These are phyloP conservation scores for Colletotrichum tropicale DNA, from an alignment of 2,329 filamentous ascomycete species.

Conservation along the genomic window DNA sequence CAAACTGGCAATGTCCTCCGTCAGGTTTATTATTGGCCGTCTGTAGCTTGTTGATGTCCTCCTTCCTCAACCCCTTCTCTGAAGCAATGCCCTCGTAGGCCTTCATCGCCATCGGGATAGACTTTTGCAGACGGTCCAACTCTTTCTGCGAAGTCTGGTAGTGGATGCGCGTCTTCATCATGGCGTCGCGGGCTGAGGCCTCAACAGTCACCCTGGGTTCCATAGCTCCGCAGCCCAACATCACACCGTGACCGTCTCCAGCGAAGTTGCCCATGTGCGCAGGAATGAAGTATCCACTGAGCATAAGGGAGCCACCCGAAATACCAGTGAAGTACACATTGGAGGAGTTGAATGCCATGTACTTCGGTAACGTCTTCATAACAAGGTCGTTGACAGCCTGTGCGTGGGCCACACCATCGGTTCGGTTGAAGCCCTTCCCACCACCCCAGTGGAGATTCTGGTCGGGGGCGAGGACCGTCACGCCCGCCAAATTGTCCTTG, in stretches of 20 bases:
- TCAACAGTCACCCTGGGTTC: conserved; percentile 57
- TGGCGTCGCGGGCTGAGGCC: conserved; percentile 40
- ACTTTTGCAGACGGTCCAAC: conserved; percentile 48
- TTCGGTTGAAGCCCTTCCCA: conserved; percentile 52
- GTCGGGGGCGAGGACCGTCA: conserved; percentile 58
- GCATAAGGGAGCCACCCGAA: conserved; percentile 56
- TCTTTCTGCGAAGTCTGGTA: conserved; percentile 62
- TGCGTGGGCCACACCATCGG: conserved; percentile 59
- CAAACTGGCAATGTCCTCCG: conserved; percentile 64
- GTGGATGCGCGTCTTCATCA: conserved; percentile 54
- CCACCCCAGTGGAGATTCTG: conserved; percentile 63
- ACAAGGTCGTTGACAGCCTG: conserved; percentile 61
- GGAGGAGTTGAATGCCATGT: conserved; percentile 56
- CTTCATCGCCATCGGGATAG: conserved; percentile 52
- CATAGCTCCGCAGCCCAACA: conserved; percentile 61
- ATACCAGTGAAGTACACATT: conserved; percentile 64
- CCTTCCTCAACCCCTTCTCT: conserved; percentile 43
- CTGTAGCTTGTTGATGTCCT: conserved; percentile 54
- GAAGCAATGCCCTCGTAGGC: conserved; percentile 55
- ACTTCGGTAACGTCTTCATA: conserved; percentile 49
- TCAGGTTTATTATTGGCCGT: conserved; percentile 60
- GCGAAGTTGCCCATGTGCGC: conserved; percentile 55
- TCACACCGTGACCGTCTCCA: conserved; percentile 46
- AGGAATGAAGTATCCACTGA: conserved; percentile 63
- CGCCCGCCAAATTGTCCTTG: conserved; percentile 53